Percentiles rank a stretch among this genome's conserved stretches.
Evolutionary conservation across 2,329 filamentous ascomycete genomes (phyloP).

Genomic region (Penicillium sp.): DNA sequence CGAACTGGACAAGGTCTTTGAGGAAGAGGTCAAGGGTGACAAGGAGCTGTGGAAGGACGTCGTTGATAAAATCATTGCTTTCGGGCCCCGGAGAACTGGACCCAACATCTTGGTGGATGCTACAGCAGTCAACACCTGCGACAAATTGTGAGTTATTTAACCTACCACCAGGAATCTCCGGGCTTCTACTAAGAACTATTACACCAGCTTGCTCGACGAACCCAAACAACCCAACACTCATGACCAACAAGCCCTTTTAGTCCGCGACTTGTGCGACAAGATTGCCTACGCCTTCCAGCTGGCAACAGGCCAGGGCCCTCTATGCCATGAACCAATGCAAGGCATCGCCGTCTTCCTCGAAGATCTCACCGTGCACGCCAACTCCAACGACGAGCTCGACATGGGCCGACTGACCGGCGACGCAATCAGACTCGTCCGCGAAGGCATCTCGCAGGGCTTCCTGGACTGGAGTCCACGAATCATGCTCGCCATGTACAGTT

Average conservation of each 20-base stretch:
- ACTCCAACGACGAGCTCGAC: constrained; percentile 49
- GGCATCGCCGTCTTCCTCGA: constrained; percentile 89
- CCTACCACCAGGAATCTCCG: not conserved
- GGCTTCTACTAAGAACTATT: not conserved
- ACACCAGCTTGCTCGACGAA: constrained; percentile 38
- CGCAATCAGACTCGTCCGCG: constrained; percentile 82
- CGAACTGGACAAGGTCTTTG: constrained; percentile 62
- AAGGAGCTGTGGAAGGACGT: constrained; percentile 72
- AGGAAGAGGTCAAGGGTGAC: constrained; percentile 65
- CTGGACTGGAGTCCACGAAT: constrained; percentile 95
- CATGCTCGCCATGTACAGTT: constrained; percentile 94
- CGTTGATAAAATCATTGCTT: constrained; percentile 78
- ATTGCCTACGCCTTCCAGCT: constrained; percentile 93
- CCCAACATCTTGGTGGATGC: constrained; percentile 86
- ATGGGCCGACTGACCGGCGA: constrained; percentile 84
- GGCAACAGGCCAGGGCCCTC: constrained; percentile 77
- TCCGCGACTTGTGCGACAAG: constrained; percentile 78
- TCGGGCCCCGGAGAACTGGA: constrained; percentile 78
- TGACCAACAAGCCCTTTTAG: constrained; percentile 31
- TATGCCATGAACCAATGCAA: constrained; percentile 90
- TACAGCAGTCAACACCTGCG: constrained; percentile 66
- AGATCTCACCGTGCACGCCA: constrained; percentile 61
- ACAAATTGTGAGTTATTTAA: constrained; percentile 59
- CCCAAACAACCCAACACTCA: constrained; percentile 29
- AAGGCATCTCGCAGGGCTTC: constrained; percentile 78